Conservation (phyloP, 2,329 filamentous ascomycete genomes). For the Orbilia brochopaga region DNA sequence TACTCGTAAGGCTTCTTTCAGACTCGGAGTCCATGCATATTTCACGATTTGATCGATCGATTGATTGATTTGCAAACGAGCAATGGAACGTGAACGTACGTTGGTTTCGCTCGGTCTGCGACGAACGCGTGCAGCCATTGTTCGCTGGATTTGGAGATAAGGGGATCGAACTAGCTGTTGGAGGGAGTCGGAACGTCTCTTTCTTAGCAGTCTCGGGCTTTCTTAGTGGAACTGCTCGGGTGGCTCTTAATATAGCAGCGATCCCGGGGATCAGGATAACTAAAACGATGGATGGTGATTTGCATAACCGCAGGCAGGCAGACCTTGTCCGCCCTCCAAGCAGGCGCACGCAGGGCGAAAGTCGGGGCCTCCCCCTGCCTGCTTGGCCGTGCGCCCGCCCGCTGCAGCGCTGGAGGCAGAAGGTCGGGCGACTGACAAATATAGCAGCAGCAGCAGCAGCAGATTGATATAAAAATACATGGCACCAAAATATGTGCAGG, state of each 20-base stretch:
- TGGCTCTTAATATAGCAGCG: conserved; percentile 40
- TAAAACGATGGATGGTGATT: conserved; percentile 33
- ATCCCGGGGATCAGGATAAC: conserved; percentile 6
- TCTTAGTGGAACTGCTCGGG: too few species aligned
- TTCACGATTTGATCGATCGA: too few species aligned
- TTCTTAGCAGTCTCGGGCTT: too few species aligned
- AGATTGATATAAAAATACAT: not conserved
- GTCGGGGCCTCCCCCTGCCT: conserved; percentile 7
- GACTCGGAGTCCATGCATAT: too few species aligned
- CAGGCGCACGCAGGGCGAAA: not conserved
- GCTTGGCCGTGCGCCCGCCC: conserved; percentile 6
- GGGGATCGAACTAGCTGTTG: too few species aligned
- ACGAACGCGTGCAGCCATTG: too few species aligned
- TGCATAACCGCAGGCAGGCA: conserved; percentile 45
- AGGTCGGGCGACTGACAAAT: conserved; percentile 2
- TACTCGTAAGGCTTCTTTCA: too few species aligned
- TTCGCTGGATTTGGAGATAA: too few species aligned
- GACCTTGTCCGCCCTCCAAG: conserved; percentile 29
- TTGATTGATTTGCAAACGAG: too few species aligned
- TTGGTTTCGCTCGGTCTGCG: too few species aligned
- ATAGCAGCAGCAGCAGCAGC: not conserved
- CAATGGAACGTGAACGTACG: too few species aligned
- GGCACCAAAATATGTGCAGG: not conserved
- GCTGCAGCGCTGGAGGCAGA: not conserved
- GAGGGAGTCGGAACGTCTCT: too few species aligned